Conservation (phyloP, 495 filamentous ascomycete genomes). For the Penicillium coffeae region DNA sequence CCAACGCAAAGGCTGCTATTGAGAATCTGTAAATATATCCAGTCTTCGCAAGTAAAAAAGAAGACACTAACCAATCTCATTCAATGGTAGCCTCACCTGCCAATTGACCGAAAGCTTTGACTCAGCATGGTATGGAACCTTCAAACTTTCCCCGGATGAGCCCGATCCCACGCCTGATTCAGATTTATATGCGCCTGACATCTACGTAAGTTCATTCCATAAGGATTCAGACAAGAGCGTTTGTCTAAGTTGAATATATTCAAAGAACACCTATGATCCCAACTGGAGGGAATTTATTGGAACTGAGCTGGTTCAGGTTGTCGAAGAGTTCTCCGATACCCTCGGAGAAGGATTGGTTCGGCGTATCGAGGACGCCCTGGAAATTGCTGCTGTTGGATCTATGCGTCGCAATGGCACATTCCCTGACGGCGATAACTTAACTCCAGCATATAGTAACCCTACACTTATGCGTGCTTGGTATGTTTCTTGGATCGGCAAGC, state of each 20-base stretch:
- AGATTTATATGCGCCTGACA: constrained; percentile 22
- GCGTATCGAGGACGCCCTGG: constrained; percentile 22
- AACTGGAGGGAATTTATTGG: constrained; percentile 32
- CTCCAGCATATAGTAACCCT: constrained; percentile 24
- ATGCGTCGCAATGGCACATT: constrained; percentile 26
- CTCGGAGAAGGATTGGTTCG: constrained; percentile 16
- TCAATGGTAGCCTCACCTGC: constrained; percentile 9
- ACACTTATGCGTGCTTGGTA: constrained; percentile 25
- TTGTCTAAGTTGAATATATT: neutral
- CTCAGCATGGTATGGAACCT: constrained; percentile 28
- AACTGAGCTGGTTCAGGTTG: constrained; percentile 26
- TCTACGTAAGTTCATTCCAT: constrained; percentile 16
- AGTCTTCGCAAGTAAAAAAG: neutral
- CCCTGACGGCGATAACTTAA: constrained; percentile 25
- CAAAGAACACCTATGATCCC: constrained; percentile 24
- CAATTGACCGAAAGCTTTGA: constrained; percentile 22
- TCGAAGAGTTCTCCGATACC: constrained; percentile 26
- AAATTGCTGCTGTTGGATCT: constrained; percentile 25
- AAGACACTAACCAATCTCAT: neutral
- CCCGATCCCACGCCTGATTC: constrained; percentile 26
- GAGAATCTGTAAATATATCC: constrained; percentile 19
- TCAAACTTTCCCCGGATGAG: constrained; percentile 27
- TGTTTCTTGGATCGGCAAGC: constrained; percentile 23
- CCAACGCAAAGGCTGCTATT: constrained; percentile 27
- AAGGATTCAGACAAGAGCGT: neutral